Conservation (phyloP, 2,329 filamentous ascomycete genomes). For the Tolypocladium sp. region DNA sequence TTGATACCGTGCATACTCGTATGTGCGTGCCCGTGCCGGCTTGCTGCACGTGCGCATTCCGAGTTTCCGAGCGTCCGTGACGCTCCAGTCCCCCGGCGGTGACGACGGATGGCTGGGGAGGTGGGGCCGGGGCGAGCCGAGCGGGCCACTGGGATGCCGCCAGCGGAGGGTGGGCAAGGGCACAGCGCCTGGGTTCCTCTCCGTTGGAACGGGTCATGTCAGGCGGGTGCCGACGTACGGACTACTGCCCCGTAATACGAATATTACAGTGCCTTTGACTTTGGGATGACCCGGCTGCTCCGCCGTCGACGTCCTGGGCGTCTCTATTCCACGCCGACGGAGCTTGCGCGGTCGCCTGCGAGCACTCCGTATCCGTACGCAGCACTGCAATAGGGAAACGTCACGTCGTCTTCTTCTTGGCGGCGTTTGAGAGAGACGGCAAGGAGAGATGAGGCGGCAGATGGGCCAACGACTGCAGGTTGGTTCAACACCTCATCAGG, state of each 20-base stretch:
- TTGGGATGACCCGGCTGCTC: neutral
- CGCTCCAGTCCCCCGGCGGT: neutral
- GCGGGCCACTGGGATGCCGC: neutral
- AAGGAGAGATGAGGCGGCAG: neutral
- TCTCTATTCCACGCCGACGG: too few species aligned
- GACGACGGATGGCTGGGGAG: neutral
- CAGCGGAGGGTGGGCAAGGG: too few species aligned
- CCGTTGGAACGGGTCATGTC: neutral
- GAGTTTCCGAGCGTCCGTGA: neutral
- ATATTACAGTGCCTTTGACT: neutral
- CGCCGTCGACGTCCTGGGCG: too few species aligned
- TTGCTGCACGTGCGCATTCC: too few species aligned
- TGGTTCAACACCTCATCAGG: neutral
- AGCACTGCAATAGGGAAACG: neutral
- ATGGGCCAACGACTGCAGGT: neutral
- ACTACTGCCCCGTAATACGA: neutral
- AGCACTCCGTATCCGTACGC: too few species aligned
- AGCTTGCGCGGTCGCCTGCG: too few species aligned
- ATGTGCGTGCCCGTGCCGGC: neutral
- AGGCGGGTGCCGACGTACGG: neutral
- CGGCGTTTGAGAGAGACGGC: neutral
- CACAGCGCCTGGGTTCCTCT: too few species aligned
- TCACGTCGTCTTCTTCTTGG: neutral
- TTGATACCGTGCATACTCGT: neutral
- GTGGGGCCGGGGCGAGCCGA: neutral